Conservation (phyloP, 2,329 filamentous ascomycete species). For the Cladobotryum protrusum region DNA sequence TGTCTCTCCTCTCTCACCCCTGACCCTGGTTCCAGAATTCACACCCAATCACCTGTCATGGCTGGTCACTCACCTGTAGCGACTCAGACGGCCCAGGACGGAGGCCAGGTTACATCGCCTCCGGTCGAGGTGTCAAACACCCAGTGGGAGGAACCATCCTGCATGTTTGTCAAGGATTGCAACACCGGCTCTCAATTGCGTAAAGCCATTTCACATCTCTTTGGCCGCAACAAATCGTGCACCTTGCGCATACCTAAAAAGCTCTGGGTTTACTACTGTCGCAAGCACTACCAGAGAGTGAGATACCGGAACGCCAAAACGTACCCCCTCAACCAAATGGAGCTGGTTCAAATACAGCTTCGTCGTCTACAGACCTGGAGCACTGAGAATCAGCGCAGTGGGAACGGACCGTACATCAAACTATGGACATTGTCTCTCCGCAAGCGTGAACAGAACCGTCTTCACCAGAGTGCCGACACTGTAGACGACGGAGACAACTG, state of each 20-base stretch:
- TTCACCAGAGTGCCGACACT: conserved; percentile 28
- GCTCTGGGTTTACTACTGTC: conserved; percentile 71
- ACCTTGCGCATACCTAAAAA: conserved; percentile 63
- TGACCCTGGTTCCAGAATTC: background rate
- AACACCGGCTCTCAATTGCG: conserved; percentile 56
- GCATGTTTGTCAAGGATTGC: conserved; percentile 53
- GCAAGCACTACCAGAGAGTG: conserved; percentile 75
- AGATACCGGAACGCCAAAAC: conserved; percentile 61
- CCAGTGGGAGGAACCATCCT: conserved; percentile 24
- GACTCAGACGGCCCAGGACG: too few relatives aligned
- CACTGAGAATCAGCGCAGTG: conserved; percentile 36
- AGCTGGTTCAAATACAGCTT: conserved; percentile 58
- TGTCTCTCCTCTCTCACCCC: background rate
- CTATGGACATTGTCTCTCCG: conserved; percentile 57
- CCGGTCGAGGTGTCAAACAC: background rate
- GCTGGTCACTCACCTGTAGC: background rate
- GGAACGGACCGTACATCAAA: conserved; percentile 27
- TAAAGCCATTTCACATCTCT: conserved; percentile 75
- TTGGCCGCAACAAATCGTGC: conserved; percentile 74
- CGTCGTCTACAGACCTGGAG: conserved; percentile 58
- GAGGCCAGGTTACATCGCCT: background rate
- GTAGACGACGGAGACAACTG: conserved; percentile 28
- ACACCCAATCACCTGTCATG: background rate
- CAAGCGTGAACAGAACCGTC: conserved; percentile 57
- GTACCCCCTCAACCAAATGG: conserved; percentile 56